Conservation (phyloP, 2,329 filamentous ascomycete species). For the Pseudocercospora ulei region DNA sequence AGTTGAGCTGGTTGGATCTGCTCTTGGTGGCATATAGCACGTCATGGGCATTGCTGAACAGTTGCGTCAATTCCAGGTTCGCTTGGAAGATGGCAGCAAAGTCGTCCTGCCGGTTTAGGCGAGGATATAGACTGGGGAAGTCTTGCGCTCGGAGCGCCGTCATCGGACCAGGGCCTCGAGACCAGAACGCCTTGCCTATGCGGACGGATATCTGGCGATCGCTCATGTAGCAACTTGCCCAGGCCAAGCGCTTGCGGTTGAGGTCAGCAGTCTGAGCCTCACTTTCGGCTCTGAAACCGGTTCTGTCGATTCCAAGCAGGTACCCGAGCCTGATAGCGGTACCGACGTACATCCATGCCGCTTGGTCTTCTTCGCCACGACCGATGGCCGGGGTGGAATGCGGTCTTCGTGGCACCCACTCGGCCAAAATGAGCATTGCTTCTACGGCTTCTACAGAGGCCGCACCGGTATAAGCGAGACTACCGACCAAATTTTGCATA, state of each 20-base stretch:
- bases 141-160: conserved; percentile 31
- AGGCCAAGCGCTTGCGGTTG: conserved; percentile 31
- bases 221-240: conserved; percentile 33
- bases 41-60: conserved; percentile 34
- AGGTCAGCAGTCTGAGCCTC: conserved; percentile 28
- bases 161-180: conserved; percentile 31
- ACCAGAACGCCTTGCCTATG: conserved; percentile 34
- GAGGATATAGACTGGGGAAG: conserved; percentile 30
- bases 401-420: conserved; percentile 31
- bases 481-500: conserved; percentile 32
- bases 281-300: conserved; percentile 29
- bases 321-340: conserved; percentile 33
- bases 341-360: conserved; percentile 33
- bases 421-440: conserved; percentile 32
- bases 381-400: conserved; percentile 28
- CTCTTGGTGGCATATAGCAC: conserved; percentile 32
- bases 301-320: conserved; percentile 32
- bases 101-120: conserved; percentile 26
- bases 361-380: conserved; percentile 32
- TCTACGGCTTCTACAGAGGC: conserved; percentile 32
- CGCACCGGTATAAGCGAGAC: conserved; percentile 30
- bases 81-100: conserved; percentile 33
- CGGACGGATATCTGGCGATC: conserved; percentile 32
- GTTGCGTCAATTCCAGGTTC: conserved; percentile 32
- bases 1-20: conserved; percentile 31